Evolutionary conservation across 176 grass and related monocot species (phyloP).

Genomic region (Zoysia pacifica): DNA sequence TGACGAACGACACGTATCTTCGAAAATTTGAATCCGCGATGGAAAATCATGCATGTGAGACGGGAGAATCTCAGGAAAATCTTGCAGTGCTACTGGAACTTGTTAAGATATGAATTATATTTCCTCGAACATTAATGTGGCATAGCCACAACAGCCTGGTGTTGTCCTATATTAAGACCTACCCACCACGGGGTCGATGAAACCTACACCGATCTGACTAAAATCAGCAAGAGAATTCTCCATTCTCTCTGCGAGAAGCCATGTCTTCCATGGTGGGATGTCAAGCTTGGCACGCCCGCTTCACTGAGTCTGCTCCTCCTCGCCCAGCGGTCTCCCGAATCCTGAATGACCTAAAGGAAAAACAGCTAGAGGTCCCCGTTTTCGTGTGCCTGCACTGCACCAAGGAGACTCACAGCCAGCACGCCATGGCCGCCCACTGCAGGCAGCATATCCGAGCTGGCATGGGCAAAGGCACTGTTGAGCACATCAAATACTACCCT

Average conservation of each 20-base stretch:
- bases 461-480: slow-evolving; percentile 14
- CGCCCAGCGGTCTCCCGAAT: background rate
- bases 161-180: background rate
- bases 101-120: background rate
- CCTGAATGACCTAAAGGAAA: background rate
- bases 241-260: background rate
- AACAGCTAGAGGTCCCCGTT: background rate
- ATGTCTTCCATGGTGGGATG: background rate
- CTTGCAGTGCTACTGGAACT: background rate
- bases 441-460: background rate
- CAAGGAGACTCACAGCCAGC: background rate
- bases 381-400: slow-evolving; percentile 4
- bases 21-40: background rate
- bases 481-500: slow-evolving; percentile 20
- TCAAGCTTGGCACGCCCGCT: too few relatives aligned
- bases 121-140: background rate
- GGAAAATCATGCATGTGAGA: background rate
- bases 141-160: too few relatives aligned
- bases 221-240: background rate
- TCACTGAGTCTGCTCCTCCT: background rate
- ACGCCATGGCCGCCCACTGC: slow-evolving; percentile 18
- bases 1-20: background rate
- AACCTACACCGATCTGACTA: background rate
- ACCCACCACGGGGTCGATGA: background rate
- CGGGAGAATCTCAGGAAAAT: background rate